Conservation (phyloP, 345 rosid species). For the Eucalyptus sp. region DNA sequence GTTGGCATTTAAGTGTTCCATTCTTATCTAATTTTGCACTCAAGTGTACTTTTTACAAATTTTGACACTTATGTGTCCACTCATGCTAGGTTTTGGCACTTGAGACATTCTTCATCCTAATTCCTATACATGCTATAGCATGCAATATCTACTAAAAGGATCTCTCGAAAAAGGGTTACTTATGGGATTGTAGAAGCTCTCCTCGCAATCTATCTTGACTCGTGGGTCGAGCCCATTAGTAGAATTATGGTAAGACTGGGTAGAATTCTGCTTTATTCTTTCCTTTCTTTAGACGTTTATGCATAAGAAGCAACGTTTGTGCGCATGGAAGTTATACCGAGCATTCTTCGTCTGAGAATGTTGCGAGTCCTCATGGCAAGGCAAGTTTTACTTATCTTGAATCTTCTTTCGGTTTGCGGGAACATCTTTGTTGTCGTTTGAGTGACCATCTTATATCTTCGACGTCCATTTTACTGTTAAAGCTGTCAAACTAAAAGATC, state of each 20-base stretch:
- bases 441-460: neutral
- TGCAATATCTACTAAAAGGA: neutral
- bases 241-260: neutral
- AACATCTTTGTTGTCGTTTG: neutral
- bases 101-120: too few relatives aligned
- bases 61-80: too few relatives aligned
- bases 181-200: neutral
- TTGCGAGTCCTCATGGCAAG: neutral
- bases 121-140: neutral
- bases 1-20: too few relatives aligned
- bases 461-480: neutral
- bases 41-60: too few relatives aligned
- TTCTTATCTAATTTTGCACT: too few relatives aligned
- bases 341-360: neutral
- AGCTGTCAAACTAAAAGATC: neutral
- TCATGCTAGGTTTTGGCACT: too few relatives aligned
- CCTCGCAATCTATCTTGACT: neutral
- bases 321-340: neutral
- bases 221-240: neutral
- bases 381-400: neutral
- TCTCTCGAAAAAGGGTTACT: neutral
- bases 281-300: neutral
- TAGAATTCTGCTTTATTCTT: neutral
- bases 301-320: neutral
- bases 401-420: neutral